A percentile compares a stretch with the other conserved stretches of the same genome.
Conservation (phyloP, 805 yeast species). For the Candida montana region DNA sequence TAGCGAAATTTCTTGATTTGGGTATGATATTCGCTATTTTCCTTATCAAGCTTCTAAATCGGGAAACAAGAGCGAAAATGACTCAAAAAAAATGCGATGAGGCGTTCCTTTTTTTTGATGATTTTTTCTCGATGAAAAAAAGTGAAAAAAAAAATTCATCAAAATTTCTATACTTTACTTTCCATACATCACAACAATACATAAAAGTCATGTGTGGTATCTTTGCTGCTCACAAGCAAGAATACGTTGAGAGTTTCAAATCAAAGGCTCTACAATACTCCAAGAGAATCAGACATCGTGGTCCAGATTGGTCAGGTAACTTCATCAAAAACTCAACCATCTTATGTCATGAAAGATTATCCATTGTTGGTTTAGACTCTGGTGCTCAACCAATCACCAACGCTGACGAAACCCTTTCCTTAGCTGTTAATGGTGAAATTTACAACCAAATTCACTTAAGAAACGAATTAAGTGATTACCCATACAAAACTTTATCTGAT, state of each 20-base stretch:
- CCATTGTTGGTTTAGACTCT: constrained; percentile 93
- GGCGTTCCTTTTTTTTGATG: background rate
- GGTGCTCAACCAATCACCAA: constrained; percentile 98
- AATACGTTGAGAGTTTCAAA: constrained; percentile 75
- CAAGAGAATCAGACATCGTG: constrained; percentile 95
- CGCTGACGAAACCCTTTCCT: constrained; percentile 61
- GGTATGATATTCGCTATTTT: background rate
- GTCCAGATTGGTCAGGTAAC: constrained; percentile 99
- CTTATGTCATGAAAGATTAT: constrained; percentile 90
- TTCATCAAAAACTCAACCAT: constrained; percentile 71
- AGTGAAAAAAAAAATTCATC: background rate
- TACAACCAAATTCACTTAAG: constrained; percentile 93
- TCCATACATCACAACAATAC: background rate
- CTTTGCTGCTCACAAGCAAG: constrained; percentile 84
- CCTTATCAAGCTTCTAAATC: background rate
- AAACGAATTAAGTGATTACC: constrained; percentile 65
- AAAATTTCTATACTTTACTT: too few species aligned
- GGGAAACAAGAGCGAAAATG: background rate
- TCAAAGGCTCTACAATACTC: constrained; percentile 84
- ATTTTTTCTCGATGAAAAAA: background rate
- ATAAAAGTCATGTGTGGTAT: constrained; percentile 94
- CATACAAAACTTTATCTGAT: constrained; percentile 82
- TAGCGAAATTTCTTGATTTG: background rate
- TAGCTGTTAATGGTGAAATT: constrained; percentile 96
- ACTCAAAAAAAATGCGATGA: background rate